phyloP scores from a whole-genome alignment of 345 rosid genomes.

The Erysimum cheiranthoides region DNA sequence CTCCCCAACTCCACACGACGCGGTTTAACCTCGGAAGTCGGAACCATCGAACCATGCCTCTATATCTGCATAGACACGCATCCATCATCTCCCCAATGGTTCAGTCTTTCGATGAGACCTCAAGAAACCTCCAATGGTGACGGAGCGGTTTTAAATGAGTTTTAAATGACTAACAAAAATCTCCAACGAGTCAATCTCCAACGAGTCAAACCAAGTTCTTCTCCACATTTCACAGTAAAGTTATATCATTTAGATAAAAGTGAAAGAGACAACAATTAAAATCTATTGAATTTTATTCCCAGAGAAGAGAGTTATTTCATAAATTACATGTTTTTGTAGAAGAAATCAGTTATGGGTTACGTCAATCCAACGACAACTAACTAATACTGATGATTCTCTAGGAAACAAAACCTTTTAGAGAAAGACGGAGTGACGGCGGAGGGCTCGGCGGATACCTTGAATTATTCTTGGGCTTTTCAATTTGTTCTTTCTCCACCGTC shows the following conservation, averaged over 20 bases:
- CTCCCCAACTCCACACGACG: not conserved
- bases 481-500: too few relatives aligned
- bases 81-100: not conserved
- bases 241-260: too few relatives aligned
- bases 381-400: not conserved
- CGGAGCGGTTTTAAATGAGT: not conserved
- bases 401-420: too few relatives aligned
- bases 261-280: not conserved
- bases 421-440: too few relatives aligned
- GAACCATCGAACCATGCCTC: not conserved
- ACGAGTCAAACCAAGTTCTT: too few relatives aligned
- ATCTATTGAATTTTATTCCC: not conserved
- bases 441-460: too few relatives aligned
- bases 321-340: not conserved
- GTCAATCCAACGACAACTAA: conserved; percentile 2
- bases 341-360: not conserved
- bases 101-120: not conserved
- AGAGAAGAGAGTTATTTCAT: not conserved
- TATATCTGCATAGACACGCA: not conserved
- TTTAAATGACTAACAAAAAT: too few relatives aligned
- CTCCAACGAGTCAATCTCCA: too few relatives aligned
- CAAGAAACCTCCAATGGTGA: too few relatives aligned
- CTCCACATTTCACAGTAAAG: too few relatives aligned
- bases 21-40: not conserved
- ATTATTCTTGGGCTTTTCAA: too few relatives aligned